Evolutionary conservation across 1,284 basidiomycete species (phyloP).

Genomic region (Boletus mariae): DNA sequence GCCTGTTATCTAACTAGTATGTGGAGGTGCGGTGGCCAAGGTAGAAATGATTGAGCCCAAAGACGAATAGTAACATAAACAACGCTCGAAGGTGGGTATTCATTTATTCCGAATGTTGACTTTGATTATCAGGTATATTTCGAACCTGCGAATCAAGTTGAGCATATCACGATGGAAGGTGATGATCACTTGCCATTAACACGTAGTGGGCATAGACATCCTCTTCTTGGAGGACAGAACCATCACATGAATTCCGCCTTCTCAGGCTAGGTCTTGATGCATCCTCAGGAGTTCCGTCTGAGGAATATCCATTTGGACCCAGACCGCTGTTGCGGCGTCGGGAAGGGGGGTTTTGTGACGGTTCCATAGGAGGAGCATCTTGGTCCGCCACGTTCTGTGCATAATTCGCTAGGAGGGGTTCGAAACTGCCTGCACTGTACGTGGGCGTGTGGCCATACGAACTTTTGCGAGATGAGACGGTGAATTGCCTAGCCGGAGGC

Average conservation of each 20-base stretch:
- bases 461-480: slow-evolving; percentile 40
- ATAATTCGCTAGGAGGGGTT: slow-evolving; percentile 54
- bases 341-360: slow-evolving; percentile 32
- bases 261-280: slow-evolving; percentile 45
- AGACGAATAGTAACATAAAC: slow-evolving; percentile 10
- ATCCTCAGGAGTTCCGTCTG: slow-evolving; percentile 38
- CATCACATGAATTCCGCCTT: slow-evolving; percentile 35
- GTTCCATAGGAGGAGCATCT: slow-evolving; percentile 9
- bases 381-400: slow-evolving; percentile 22
- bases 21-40: slow-evolving; percentile 7
- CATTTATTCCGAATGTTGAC: slow-evolving; percentile 37
- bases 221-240: slow-evolving; percentile 45
- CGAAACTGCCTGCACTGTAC: slow-evolving; percentile 58
- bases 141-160: slow-evolving; percentile 39
- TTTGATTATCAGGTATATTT: slow-evolving; percentile 43
- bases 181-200: slow-evolving; percentile 45
- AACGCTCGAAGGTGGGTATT: slow-evolving; percentile 3
- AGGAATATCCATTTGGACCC: slow-evolving; percentile 34
- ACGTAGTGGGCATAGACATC: slow-evolving; percentile 57
- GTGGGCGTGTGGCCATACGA: slow-evolving; percentile 43
- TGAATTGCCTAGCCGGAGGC: slow-evolving; percentile 31
- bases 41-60: slow-evolving; percentile 4
- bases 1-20: slow-evolving; percentile 20
- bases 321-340: slow-evolving; percentile 18
- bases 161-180: slow-evolving; percentile 3